Evolutionary conservation across 306 rosid species (phyloP).

Genomic region (Herpetospermum pedunculosum): DNA sequence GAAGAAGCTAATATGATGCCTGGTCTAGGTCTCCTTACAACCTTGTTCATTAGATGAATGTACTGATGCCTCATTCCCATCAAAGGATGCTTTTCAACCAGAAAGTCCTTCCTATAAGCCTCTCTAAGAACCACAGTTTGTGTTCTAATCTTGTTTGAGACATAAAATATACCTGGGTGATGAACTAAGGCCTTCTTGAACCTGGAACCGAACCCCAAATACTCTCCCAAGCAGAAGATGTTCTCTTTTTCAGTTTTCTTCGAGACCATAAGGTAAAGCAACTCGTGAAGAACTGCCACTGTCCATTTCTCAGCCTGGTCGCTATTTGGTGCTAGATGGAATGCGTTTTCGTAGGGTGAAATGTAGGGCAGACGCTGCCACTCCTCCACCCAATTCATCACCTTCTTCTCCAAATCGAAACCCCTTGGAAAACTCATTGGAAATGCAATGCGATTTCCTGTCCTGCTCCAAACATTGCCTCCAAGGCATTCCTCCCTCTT

Average conservation of each 20-base stretch:
- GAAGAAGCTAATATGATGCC: constrained; percentile 7
- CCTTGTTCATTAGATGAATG: constrained; percentile 51
- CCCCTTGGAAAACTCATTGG: constrained; percentile 62
- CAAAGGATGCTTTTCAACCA: constrained; percentile 57
- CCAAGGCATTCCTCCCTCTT: constrained; percentile 27
- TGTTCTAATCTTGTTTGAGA: constrained; percentile 66
- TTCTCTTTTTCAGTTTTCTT: constrained; percentile 63
- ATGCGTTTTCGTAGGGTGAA: constrained; percentile 66
- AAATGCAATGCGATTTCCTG: constrained; percentile 32
- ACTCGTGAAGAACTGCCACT: constrained; percentile 66
- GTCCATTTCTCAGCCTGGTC: constrained; percentile 85
- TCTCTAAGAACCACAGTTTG: constrained; percentile 73
- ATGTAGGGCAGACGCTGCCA: constrained; percentile 85
- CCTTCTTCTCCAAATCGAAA: constrained; percentile 60
- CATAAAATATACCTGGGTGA: constrained; percentile 77
- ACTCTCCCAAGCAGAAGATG: constrained; percentile 41
- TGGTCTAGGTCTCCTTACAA: constrained; percentile 14
- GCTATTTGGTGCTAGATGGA: constrained; percentile 45
- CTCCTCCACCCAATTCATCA: constrained; percentile 54
- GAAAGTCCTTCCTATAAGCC: constrained; percentile 58
- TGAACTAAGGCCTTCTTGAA: constrained; percentile 65
- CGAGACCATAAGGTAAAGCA: constrained; percentile 61
- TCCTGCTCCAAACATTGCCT: constrained; percentile 12
- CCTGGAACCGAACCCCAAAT: constrained; percentile 57
- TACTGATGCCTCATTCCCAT: constrained; percentile 62